These are phyloP conservation scores for Coemansia brasiliensis DNA, from an alignment of 192 early-diverging fungal species.

Conservation along the genomic window DNA sequence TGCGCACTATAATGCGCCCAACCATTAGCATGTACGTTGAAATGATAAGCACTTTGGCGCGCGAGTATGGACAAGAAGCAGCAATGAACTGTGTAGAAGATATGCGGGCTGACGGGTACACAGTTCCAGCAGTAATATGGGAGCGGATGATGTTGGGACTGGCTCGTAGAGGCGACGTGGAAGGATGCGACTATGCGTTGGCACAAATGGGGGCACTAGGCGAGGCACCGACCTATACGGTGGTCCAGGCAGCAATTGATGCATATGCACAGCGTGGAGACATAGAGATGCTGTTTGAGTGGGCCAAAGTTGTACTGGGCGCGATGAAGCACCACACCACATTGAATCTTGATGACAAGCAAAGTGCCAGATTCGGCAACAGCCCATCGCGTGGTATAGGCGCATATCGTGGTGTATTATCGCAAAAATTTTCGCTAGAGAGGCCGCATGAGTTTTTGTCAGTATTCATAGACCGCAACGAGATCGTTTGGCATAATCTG, in stretches of 20 bases:
- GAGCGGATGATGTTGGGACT: conserved; percentile 37
- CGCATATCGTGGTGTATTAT: not conserved
- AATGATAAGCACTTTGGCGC: conserved; percentile 32
- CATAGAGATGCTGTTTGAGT: conserved; percentile 38
- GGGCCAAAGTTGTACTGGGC: conserved; percentile 29
- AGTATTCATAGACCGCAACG: conserved; percentile 30
- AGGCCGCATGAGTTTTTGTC: conserved; percentile 28
- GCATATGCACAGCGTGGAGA: conserved; percentile 30
- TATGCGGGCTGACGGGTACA: conserved; percentile 34
- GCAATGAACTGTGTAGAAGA: conserved; percentile 20
- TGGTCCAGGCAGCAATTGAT: conserved; percentile 33
- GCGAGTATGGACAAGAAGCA: conserved; percentile 13
- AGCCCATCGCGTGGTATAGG: not conserved
- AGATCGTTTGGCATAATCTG: conserved; percentile 42
- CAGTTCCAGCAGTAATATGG: conserved; percentile 23
- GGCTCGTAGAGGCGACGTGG: conserved; percentile 24
- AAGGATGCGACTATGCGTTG: conserved; percentile 31
- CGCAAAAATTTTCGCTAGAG: conserved; percentile 4
- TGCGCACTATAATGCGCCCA: conserved; percentile 34
- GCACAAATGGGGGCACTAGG: conserved; percentile 17
- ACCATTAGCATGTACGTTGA: conserved; percentile 39
- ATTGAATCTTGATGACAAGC: conserved; percentile 18
- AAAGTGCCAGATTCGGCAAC: not conserved
- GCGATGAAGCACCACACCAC: conserved; percentile 16
- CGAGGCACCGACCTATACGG: conserved; percentile 16